Conservation (phyloP, 2,329 filamentous ascomycete genomes). For the Seiridium unicorne region DNA sequence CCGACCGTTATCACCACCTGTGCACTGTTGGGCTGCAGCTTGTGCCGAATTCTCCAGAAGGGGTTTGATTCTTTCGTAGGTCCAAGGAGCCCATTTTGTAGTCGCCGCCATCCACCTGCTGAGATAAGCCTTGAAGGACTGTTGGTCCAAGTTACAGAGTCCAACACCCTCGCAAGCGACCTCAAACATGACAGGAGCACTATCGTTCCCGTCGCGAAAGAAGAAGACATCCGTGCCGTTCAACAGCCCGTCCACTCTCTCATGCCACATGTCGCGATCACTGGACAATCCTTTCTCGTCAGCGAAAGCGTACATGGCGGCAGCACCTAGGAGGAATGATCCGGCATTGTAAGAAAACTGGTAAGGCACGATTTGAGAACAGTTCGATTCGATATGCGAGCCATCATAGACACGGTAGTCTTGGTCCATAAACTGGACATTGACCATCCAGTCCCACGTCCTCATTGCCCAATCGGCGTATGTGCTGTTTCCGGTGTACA, state of each 20-base stretch:
- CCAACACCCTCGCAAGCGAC: conserved; percentile 62
- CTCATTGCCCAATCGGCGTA: conserved; percentile 77
- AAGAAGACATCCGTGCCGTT: conserved; percentile 54
- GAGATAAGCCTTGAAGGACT: conserved; percentile 64
- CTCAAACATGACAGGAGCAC: conserved; percentile 55
- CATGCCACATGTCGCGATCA: conserved; percentile 51
- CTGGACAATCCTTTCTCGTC: conserved; percentile 25
- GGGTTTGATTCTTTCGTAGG: conserved; percentile 49
- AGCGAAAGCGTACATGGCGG: conserved; percentile 67
- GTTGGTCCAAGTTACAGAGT: conserved; percentile 61
- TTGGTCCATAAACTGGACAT: conserved; percentile 56
- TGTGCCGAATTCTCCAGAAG: conserved; percentile 54
- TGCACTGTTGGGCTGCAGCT: conserved; percentile 57
- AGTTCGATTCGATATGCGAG: conserved; percentile 54
- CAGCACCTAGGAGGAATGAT: conserved; percentile 62
- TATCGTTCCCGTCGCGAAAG: conserved; percentile 42
- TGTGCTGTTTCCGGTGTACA: conserved; percentile 74
- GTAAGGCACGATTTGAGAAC: conserved; percentile 55
- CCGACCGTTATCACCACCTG: conserved; percentile 52
- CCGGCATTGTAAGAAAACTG: conserved; percentile 72
- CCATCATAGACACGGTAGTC: conserved; percentile 64
- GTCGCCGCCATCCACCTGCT: conserved; percentile 61
- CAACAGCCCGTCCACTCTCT: conserved; percentile 56
- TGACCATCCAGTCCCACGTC: conserved; percentile 68
- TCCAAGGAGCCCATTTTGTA: conserved; percentile 63